phyloP scores from a whole-genome alignment of 129 eudicot genomes.

The Pulicaria dysenterica region DNA sequence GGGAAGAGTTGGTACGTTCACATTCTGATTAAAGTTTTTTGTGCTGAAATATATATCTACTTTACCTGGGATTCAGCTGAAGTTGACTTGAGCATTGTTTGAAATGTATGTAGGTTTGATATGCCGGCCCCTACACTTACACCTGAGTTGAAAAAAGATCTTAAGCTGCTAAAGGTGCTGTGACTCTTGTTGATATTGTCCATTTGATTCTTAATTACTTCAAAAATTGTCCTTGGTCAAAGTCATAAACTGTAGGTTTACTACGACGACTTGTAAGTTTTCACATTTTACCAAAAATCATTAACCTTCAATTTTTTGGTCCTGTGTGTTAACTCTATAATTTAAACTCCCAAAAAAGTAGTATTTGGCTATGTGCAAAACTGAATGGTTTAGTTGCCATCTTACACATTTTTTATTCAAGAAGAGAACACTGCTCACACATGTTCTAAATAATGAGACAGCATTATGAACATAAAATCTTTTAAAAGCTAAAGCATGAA shows the following conservation, averaged over 20 bases:
- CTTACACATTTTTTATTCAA: too few species aligned
- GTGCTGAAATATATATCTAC: neutral
- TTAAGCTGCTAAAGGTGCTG: conserved; percentile 78
- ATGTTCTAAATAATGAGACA: too few species aligned
- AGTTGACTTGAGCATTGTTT: conserved; percentile 24
- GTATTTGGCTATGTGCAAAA: too few species aligned
- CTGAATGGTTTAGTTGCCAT: too few species aligned
- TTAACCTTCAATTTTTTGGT: neutral
- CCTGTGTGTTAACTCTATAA: neutral
- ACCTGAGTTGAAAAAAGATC: conserved; percentile 86
- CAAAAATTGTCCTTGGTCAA: neutral
- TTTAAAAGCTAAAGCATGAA: too few species aligned
- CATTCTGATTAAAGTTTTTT: conserved; percentile 6
- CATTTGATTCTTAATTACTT: neutral
- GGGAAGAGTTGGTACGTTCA: conserved; percentile 74
- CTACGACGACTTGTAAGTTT: neutral
- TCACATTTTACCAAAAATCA: neutral
- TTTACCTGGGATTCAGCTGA: conserved; percentile 3
- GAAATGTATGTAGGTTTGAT: conserved; percentile 68
- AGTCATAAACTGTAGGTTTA: neutral
- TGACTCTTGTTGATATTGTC: neutral
- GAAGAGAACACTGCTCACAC: too few species aligned
- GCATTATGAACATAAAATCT: too few species aligned
- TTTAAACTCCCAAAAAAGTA: too few species aligned
- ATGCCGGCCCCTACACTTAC: conserved; percentile 93